phyloP scores from a whole-genome alignment of 2,329 filamentous ascomycete species.

The Phoma sp. region DNA sequence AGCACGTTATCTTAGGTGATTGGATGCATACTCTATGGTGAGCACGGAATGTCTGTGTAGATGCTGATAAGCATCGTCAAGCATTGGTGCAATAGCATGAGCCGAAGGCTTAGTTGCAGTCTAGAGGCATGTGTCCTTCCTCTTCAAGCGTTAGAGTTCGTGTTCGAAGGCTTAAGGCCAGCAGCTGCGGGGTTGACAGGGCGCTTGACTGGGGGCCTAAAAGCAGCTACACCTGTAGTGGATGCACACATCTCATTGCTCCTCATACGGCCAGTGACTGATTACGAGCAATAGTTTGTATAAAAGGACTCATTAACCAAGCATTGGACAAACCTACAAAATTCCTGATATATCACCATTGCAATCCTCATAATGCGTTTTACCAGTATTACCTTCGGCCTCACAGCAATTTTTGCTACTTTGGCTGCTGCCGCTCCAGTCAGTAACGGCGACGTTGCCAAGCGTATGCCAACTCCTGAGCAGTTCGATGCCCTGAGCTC shows the following conservation, averaged over 20 bases:
- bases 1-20: no score
- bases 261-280: no score
- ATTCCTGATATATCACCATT: background rate
- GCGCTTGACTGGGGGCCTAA: background rate
- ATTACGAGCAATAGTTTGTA: no score
- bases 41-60: no score
- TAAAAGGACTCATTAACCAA: no score
- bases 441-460: background rate
- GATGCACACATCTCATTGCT: no score
- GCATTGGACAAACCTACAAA: no score
- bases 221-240: no score
- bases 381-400: background rate
- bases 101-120: conserved; percentile 1
- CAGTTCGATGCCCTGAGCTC: conserved; percentile 4
- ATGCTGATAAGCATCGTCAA: no score
- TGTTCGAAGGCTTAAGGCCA: background rate
- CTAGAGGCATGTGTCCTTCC: background rate
- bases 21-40: no score
- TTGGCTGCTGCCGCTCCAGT: background rate
- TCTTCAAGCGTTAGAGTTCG: background rate
- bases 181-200: background rate
- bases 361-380: background rate
- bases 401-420: conserved; percentile 1
- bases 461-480: conserved; percentile 10
- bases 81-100: background rate